These are phyloP conservation scores for Ophiostoma angusticollis DNA, from an alignment of 2,329 filamentous ascomycete species.

Conservation along the genomic window DNA sequence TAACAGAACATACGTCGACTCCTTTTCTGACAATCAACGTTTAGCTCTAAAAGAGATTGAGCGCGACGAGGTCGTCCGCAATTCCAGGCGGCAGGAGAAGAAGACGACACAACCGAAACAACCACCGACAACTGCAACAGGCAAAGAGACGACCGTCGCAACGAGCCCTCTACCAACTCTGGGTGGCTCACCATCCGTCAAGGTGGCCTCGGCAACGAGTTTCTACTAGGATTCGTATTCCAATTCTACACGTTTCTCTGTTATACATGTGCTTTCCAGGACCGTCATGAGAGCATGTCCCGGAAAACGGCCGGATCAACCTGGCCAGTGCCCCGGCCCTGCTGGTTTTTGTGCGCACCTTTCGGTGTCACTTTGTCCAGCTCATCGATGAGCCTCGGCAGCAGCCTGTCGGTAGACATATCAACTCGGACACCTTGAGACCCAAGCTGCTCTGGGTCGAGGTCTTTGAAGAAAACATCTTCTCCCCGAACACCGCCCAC, in stretches of 20 bases:
- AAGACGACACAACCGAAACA: constrained; percentile 21
- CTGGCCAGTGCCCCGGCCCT: constrained; percentile 10
- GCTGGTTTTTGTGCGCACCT: background rate
- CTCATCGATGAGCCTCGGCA: constrained; percentile 43
- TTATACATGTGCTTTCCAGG: too few relatives aligned
- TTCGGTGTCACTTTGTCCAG: constrained; percentile 25
- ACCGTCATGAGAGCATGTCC: constrained; percentile 42
- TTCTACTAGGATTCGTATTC: too few relatives aligned
- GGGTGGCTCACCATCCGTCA: constrained; percentile 1
- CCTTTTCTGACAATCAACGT: too few relatives aligned
- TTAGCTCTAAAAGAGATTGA: constrained; percentile 55
- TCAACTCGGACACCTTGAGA: constrained; percentile 43
- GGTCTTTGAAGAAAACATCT: constrained; percentile 51
- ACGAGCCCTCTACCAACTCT: too few relatives aligned
- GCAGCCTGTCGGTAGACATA: constrained; percentile 41
- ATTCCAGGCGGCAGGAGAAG: constrained; percentile 30
- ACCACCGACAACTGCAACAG: constrained; percentile 6
- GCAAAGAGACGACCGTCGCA: background rate
- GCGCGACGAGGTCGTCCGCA: constrained; percentile 43
- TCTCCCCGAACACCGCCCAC: constrained; percentile 74
- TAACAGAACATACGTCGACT: too few relatives aligned
- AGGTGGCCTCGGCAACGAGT: constrained; percentile 9
- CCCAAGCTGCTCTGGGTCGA: constrained; percentile 39
- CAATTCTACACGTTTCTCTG: too few relatives aligned
- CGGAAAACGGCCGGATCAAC: constrained; percentile 34